Evolutionary conservation across 2,329 filamentous ascomycete genomes (phyloP), one percentile per base, ranked within the genome.

Genomic region (Aspergillus luchuensis): DNA sequence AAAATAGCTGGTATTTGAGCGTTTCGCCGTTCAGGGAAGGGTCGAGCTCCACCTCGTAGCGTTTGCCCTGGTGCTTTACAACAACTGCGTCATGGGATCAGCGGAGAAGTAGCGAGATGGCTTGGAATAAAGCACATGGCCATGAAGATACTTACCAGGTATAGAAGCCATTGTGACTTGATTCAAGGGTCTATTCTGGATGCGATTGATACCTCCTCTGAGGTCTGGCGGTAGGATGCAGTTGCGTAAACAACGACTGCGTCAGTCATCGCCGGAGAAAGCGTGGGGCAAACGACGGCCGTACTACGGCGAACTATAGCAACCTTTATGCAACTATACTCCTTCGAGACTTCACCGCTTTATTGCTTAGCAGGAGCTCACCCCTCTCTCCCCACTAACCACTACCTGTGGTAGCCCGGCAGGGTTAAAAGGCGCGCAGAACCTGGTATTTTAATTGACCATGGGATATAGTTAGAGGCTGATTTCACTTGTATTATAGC

Each of bases 1-100:
- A 97, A 81, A 90, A 99, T 60, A 99, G 86, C 77, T 98, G 95
- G 72, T 91, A 91, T 78, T 98, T 99, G 82, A 99, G 92, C 59
- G 91, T 91, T 78, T 97, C 92, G 78, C 95, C 95, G 63, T 88
- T 92, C 49, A 91, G 89, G 25, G 86, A 83, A 47, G 91, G 85
- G 75, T 98, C 94, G 71, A 99, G 87, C 63, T 98, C 94, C 76
- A 99, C 86, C 74, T 98, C 89, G 81, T 98, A 90, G 76, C 93
- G 94, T 78, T 95, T 97, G 81, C 94, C 94, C 75, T 92, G 89
- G 76, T 99, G 94, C 80, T 96, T 98, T 68, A 99, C 89, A 74
- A 92, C 84, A 68, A 99, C 93, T 96, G 66, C 11, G 43, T 50
- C 47, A 56, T 61, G 55, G 63, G 66, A 36, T 74, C 60, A 74